Conservation (phyloP, 306 rosid species). For the Gastrolobium villosum region DNA sequence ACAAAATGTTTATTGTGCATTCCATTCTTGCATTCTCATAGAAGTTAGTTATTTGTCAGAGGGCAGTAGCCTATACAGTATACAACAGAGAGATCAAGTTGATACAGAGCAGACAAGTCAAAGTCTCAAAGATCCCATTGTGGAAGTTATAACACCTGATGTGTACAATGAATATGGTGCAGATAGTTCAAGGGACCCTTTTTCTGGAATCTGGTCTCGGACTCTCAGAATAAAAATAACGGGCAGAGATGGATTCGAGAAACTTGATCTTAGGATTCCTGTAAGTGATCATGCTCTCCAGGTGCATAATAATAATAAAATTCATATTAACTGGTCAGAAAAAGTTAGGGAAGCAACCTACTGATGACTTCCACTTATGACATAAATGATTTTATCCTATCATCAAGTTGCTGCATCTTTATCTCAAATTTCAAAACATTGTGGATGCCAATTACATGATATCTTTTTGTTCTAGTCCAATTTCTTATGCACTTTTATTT, state of each 20-base stretch:
- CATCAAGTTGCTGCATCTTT: conserved; percentile 20
- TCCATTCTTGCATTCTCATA: conserved; percentile 51
- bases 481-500: conserved; percentile 1
- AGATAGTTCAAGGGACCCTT: conserved; percentile 74
- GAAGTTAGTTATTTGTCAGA: conserved; percentile 76
- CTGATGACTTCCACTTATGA: conserved; percentile 8
- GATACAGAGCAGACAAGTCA: conserved; percentile 71
- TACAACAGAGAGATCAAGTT: conserved; percentile 69
- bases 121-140: conserved; percentile 76
- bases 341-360: conserved; percentile 6
- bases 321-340: conserved; percentile 22
- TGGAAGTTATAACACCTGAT: conserved; percentile 96
- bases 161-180: conserved; percentile 79
- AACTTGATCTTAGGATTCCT: conserved; percentile 86
- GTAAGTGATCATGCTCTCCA: conserved; percentile 67
- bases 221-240: conserved; percentile 84
- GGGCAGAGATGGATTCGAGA: conserved; percentile 93
- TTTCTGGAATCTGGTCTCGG: conserved; percentile 90
- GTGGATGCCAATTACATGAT: conserved; percentile 14
- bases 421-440: conserved; percentile 1
- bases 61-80: conserved; percentile 72
- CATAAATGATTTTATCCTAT: neutral
- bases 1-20: conserved; percentile 38
- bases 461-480: conserved; percentile 17
- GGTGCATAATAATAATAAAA: neutral